A percentile compares a stretch with the other conserved stretches of the same genome.
phyloP scores from a whole-genome alignment of 805 yeast genomes.

The Saccharomycopsis guyanensis region DNA sequence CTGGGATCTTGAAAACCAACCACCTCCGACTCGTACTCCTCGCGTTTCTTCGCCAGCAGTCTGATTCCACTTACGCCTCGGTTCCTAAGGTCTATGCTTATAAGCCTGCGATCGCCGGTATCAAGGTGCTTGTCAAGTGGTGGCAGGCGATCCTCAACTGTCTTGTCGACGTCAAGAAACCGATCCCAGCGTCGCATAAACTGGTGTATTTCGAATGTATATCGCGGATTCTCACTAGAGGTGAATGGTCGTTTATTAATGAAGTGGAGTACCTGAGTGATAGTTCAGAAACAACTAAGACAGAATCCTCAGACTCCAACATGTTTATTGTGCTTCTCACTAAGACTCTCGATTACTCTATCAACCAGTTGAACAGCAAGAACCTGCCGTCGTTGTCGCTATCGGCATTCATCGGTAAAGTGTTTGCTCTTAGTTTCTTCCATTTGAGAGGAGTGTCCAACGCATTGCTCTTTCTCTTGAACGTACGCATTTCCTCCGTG shows the following conservation, averaged over 20 bases:
- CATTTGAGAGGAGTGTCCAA: conserved; percentile 41
- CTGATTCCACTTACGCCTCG: conserved; percentile 7
- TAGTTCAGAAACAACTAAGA: background rate
- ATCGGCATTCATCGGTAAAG: conserved; percentile 54
- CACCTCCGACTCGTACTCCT: conserved; percentile 14
- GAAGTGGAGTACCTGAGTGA: background rate
- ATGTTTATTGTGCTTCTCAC: conserved; percentile 29
- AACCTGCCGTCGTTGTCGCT: conserved; percentile 36
- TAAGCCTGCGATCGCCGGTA: conserved; percentile 12
- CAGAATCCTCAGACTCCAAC: background rate
- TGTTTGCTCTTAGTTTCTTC: conserved; percentile 49
- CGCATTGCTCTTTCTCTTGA: conserved; percentile 48
- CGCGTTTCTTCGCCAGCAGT: conserved; percentile 13
- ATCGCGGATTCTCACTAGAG: conserved; percentile 40
- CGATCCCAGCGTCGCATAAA: conserved; percentile 39
- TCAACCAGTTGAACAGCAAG: conserved; percentile 38
- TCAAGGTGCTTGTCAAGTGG: conserved; percentile 35
- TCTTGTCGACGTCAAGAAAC: conserved; percentile 26
- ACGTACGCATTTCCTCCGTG: conserved; percentile 42
- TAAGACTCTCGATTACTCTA: conserved; percentile 41
- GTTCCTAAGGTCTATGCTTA: conserved; percentile 1
- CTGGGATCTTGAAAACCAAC: conserved; percentile 17
- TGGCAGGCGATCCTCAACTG: conserved; percentile 40
- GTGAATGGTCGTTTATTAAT: conserved; percentile 34
- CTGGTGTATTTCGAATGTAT: conserved; percentile 48